These are phyloP conservation scores for Fusarium proliferatum DNA, from an alignment of 2,329 filamentous ascomycete genomes.

Conservation along the genomic window DNA sequence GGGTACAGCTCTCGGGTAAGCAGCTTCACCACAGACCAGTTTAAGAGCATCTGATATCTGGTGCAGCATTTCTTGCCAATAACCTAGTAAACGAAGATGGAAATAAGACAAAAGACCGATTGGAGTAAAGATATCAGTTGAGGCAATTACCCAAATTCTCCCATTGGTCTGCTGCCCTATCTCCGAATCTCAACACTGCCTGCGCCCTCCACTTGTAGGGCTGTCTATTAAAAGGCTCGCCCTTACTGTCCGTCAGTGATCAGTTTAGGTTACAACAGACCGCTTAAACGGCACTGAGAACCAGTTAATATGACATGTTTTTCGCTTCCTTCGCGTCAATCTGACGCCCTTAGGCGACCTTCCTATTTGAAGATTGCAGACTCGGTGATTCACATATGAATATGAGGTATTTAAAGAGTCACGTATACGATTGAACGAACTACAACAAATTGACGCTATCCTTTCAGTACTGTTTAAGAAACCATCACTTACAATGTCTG, in stretches of 20 bases:
- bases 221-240: not conserved
- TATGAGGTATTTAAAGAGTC: conserved; percentile 26
- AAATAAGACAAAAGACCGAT: not conserved
- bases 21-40: not conserved
- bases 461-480: not conserved
- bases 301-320: not conserved
- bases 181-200: not conserved
- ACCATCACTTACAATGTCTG: conserved; percentile 16
- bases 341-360: conserved; percentile 16
- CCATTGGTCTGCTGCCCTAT: not conserved
- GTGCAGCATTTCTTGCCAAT: not conserved
- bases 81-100: not conserved
- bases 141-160: not conserved
- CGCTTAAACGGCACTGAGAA: not conserved
- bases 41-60: not conserved
- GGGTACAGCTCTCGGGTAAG: not conserved
- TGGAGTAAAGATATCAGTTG: not conserved
- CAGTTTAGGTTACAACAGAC: not conserved
- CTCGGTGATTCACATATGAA: not conserved
- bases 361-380: not conserved
- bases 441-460: not conserved
- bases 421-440: not conserved
- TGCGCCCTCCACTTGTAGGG: conserved; percentile 9
- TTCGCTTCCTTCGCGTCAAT: conserved; percentile 8
- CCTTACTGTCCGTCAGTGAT: not conserved